Evolutionary conservation across 495 filamentous ascomycete species (phyloP), one percentile per base, ranked within the genome.

Genomic region (Xylaria acuta): DNA sequence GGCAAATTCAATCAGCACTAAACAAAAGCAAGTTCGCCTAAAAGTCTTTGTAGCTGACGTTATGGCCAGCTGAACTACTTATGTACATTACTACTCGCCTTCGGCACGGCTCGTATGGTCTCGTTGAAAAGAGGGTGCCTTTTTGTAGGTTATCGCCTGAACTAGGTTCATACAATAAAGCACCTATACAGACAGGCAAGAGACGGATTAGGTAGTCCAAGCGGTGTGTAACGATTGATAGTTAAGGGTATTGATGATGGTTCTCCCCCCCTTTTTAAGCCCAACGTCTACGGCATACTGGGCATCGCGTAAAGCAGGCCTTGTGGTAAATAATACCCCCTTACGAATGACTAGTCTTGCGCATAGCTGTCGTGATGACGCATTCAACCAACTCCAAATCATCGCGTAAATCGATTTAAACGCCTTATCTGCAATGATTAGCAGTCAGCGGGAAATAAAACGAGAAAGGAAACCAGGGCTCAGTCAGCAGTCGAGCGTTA

Each of bases 61-160:
- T n/a, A 59, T 47, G 2, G 5, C 43, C 18, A 66, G 64, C 45
- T 51, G 64, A 66, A 66, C 12, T 25, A 3, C 30, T 64, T n/a
- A n/a, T n/a, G n/a, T n/a, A n/a, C n/a, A n/a, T n/a, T n/a, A n/a
- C 9, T 20, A n/a, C 12, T 47, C 9, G 14, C 14, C 41, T 45
- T 66, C 45, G 45, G 9, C 34, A 47, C n/a, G 49, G 64, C 34
- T 56, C n/a, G 64, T 4, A n/a, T 9, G 3, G 45, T 38, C 45
- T 51, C 43, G 3, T 51, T n/a, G n/a, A n/a, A n/a, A n/a, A n/a
- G n/a, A n/a, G n/a, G n/a, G n/a, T n/a, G n/a, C n/a, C n/a, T n/a
- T n/a, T n/a, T n/a, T n/a, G n/a, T n/a, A n/a, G n/a, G n/a, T n/a
- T n/a, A n/a, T n/a, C n/a, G n/a, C n/a, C n/a, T n/a, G n/a, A n/a